Evolutionary conservation across 192 early-diverging fungal species (phyloP).

Genomic region (Obelidium mucronatum): DNA sequence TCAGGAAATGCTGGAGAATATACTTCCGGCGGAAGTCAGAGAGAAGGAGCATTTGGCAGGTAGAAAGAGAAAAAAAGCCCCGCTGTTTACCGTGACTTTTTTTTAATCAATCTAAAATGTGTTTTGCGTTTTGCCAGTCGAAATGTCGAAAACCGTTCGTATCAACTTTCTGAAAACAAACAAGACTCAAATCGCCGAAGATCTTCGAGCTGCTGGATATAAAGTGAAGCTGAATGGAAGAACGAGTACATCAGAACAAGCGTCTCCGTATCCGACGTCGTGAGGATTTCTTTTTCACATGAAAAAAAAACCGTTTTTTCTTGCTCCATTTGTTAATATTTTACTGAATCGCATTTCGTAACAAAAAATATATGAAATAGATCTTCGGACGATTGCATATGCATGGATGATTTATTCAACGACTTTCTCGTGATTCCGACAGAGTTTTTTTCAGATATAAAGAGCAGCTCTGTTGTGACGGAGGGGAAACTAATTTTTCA

Average conservation of each 20-base stretch:
- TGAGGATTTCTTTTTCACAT: too few relatives aligned
- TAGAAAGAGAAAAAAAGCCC: slow-evolving; percentile 10
- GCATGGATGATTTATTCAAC: slow-evolving; percentile 53
- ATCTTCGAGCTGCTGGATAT: slow-evolving; percentile 52
- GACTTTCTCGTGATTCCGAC: slow-evolving; percentile 56
- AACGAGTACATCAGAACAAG: background rate
- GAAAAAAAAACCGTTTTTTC: too few relatives aligned
- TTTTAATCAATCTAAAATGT: background rate
- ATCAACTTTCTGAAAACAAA: slow-evolving; percentile 79
- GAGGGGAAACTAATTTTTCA: slow-evolving; percentile 59
- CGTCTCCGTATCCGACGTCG: too few relatives aligned
- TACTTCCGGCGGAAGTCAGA: slow-evolving; percentile 55
- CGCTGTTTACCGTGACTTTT: too few relatives aligned
- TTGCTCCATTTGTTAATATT: background rate
- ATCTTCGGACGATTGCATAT: slow-evolving; percentile 36
- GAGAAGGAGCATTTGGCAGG: slow-evolving; percentile 58
- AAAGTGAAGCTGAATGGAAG: slow-evolving; percentile 8
- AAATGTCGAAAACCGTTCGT: slow-evolving; percentile 82
- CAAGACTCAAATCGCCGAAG: slow-evolving; percentile 66
- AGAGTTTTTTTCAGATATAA: slow-evolving; percentile 46
- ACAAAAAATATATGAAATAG: background rate
- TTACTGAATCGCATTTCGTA: background rate
- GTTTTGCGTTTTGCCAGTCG: slow-evolving; percentile 35
- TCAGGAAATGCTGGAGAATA: slow-evolving; percentile 58
- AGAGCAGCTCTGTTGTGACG: slow-evolving; percentile 41